A percentile compares a stretch with the other conserved stretches of the same genome.
Conservation (phyloP, 805 yeast genomes). For the Kuraishia floccosa region DNA sequence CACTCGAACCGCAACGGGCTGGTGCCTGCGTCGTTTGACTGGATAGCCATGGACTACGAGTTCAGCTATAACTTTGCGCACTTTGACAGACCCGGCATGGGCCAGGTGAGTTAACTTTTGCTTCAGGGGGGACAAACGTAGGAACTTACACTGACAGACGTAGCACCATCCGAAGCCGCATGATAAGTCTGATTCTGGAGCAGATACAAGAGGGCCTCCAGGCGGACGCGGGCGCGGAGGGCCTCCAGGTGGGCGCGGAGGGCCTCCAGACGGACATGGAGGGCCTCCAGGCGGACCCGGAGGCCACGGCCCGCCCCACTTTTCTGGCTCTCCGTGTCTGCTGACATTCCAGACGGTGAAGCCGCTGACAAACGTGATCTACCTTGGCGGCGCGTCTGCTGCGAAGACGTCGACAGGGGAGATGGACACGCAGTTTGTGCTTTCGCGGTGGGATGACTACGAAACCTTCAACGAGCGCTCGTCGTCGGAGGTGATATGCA, state of each 20-base stretch:
- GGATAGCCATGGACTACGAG: slow-evolving; percentile 58
- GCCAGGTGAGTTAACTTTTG: too few relatives aligned
- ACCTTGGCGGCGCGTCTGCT: slow-evolving; percentile 63
- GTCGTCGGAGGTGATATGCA: slow-evolving; percentile 39
- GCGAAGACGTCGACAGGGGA: slow-evolving; percentile 45
- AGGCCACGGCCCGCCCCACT: slow-evolving; percentile 3
- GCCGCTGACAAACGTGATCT: slow-evolving; percentile 37
- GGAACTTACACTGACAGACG: too few relatives aligned
- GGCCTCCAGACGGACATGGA: slow-evolving; percentile 1
- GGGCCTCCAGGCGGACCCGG: slow-evolving; percentile 3
- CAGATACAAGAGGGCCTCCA: too few relatives aligned
- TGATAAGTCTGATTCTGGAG: too few relatives aligned
- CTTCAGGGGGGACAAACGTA: too few relatives aligned
- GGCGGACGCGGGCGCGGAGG: slow-evolving; percentile 1
- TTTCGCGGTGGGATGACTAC: slow-evolving; percentile 21
- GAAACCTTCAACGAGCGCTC: slow-evolving; percentile 25
- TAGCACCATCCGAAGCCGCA: too few relatives aligned
- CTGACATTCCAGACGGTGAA: slow-evolving; percentile 34
- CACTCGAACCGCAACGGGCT: slow-evolving; percentile 33
- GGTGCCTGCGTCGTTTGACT: slow-evolving; percentile 38
- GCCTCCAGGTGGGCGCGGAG: slow-evolving; percentile 2
- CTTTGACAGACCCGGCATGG: too few relatives aligned
- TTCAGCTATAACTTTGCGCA: slow-evolving; percentile 39
- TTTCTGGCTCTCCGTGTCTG: slow-evolving; percentile 9
- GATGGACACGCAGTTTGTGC: slow-evolving; percentile 44